Conservation (phyloP, 495 filamentous ascomycete species). For the Aspergillus ostianus region DNA sequence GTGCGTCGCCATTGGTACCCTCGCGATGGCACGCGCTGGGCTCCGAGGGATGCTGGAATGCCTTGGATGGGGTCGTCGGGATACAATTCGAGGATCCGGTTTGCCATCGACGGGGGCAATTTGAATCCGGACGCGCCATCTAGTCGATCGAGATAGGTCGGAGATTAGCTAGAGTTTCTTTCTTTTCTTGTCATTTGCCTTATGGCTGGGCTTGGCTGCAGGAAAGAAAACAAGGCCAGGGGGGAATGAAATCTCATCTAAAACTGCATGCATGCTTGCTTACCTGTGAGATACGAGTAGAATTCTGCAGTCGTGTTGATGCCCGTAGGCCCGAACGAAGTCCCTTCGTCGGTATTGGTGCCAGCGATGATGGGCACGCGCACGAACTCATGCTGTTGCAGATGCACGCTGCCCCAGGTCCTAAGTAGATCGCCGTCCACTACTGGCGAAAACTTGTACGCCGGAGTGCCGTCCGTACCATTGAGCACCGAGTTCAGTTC, state of each 20-base stretch:
- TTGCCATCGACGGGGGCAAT: conserved; percentile 32
- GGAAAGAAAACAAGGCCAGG: neutral
- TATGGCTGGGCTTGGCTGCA: neutral
- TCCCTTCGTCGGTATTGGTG: conserved; percentile 51
- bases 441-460: conserved; percentile 40
- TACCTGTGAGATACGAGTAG: conserved; percentile 43
- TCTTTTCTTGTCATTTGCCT: neutral
- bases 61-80: conserved; percentile 48
- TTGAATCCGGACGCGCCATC: conserved; percentile 30
- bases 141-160: conserved; percentile 3
- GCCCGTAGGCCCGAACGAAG: conserved; percentile 39
- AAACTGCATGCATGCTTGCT: conserved; percentile 1
- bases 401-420: conserved; percentile 33
- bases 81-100: conserved; percentile 46
- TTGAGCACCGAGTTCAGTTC: conserved; percentile 41
- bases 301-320: conserved; percentile 48
- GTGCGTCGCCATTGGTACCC: conserved; percentile 51
- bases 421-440: conserved; percentile 53
- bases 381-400: conserved; percentile 40
- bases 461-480: conserved; percentile 27
- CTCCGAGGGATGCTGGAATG: conserved; percentile 43
- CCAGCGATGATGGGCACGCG: conserved; percentile 49
- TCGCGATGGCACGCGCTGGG: conserved; percentile 36
- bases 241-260: neutral
- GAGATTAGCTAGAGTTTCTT: neutral